Base-by-base conservation (phyloP, 306 rosid species). In the Corylus americana region DNA sequence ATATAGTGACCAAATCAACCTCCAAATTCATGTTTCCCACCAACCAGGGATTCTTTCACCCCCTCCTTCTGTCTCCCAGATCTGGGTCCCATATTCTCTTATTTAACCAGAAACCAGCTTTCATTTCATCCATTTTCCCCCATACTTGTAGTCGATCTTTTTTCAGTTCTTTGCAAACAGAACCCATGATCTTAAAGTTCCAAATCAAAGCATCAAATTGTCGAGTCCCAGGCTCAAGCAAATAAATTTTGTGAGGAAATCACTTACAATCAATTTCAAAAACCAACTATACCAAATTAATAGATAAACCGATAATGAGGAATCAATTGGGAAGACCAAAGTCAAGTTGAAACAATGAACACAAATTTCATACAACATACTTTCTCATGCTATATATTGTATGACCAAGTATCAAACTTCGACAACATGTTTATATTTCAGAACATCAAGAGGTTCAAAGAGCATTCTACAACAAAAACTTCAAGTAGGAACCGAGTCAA, bases 391-490 rank as follows among this genome's bases (percentile, higher is more conserved):
- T 53, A 17, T 13, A 9, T 13, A 37, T 11, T 51, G 31, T 57
- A 53, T 71, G 17, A 31, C 71, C 4, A 37, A 74, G 51, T 8
- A 20, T 37, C 53, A 81, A 50, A 35, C 69, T 31, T 74, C 39
- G 5, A 77, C 45, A 31, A 78, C 27, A 63, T 22, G 29, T 2
- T 54, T 16, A 48, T 64, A 68, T 37, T 8, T 88, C 80, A 92
- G 76, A 95, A 92, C 97, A 95, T 89, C 79, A 92, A 76, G 81
- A 95, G 97, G 85, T 92, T 95, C 80, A 95, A 80, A 73, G 98
- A 90, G 83, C 91, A 92, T 80, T 91, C 92, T 80, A 95, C 92
- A 55, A 95, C 87, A 79, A 95, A 95, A 71, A 83, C 85, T 86
- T 95, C 98, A 76, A 95, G 98, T 51, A 95, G 76, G 18, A 92